Percentiles rank a stretch among this genome's conserved stretches.
These are phyloP conservation scores for Platanus orientalis DNA, from an alignment of 164 flowering plant genomes.

Conservation along the genomic window DNA sequence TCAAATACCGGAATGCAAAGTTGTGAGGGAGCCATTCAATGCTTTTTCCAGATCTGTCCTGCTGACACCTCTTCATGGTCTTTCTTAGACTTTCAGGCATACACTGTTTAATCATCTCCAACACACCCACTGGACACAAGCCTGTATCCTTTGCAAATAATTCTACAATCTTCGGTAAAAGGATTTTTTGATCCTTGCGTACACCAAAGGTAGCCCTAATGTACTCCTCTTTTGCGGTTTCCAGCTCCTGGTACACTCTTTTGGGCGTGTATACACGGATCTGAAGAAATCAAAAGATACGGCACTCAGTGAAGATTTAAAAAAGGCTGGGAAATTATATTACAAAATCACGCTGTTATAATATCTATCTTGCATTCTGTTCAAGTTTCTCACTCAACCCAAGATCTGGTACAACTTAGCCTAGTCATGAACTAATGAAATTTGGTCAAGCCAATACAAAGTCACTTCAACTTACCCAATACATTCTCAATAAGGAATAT, in stretches of 20 bases:
- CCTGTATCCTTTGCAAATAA: slow-evolving; percentile 74
- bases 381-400: not conserved
- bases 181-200: slow-evolving; percentile 61
- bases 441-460: too few relatives aligned
- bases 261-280: slow-evolving; percentile 83
- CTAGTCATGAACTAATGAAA: too few relatives aligned
- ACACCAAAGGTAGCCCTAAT: slow-evolving; percentile 72
- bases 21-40: slow-evolving; percentile 82
- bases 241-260: slow-evolving; percentile 70
- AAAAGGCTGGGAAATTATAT: not conserved
- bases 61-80: slow-evolving; percentile 43
- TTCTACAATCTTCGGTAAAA: slow-evolving; percentile 75
- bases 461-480: too few relatives aligned
- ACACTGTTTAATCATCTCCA: slow-evolving; percentile 58
- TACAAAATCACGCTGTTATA: not conserved
- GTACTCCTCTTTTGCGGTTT: slow-evolving; percentile 85
- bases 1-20: slow-evolving; percentile 73
- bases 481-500: too few relatives aligned
- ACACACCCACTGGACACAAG: slow-evolving; percentile 44
- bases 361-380: not conserved
- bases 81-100: slow-evolving; percentile 61
- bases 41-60: slow-evolving; percentile 51
- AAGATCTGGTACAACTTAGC: too few relatives aligned
- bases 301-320: not conserved
- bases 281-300: slow-evolving; percentile 28